Evolutionary conservation across 768 basidiomycete species (phyloP), one percentile per base, ranked within the genome.

Genomic region (Kwoniella sp.): DNA sequence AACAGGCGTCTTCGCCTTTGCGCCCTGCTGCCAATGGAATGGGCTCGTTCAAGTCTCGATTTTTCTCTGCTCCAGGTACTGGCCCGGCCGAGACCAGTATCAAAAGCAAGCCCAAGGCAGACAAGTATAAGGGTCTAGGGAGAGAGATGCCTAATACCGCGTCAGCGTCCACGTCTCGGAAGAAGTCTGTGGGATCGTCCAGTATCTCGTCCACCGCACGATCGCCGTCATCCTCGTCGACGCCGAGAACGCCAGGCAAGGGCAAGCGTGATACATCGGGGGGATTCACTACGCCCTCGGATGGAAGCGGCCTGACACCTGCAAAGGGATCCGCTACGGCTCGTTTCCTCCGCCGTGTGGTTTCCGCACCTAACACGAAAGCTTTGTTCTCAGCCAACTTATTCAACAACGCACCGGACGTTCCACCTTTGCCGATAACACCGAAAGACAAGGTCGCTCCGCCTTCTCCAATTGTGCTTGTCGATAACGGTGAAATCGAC

Each of bases 291-390:
- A 39, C 63, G 9, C 57, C 55, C 23, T 48, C 62, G n/a, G 46
- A 54, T n/a, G 33, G 34, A 7, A 33, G 38, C 27, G 52, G 52
- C 2, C 31, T 31, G 19, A 42, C 52, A n/a, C 28, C 52, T 15
- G 20, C 34, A 8, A 50, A 50, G 27, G 52, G 57, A 17, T 65
- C 62, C 8, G 70, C 75, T 5, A 87, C 89, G 8, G 82, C 87
- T 41, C 85, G 92, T 29, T 91, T 96, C 77, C 84, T 98, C 26
- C 85, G 93, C 46, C 84, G 93, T 42, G 93, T 98, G 40, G 90
- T 92, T 3, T 95, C 90, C 8, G 92, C 95, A 2, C 93, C 93
- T 2, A 99, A 96, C 69, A 86, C 91, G 28, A 98, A 96, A 72
- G 87, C 85, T 25, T 79, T 99, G 26, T 90, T 98, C 73, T 53